Evolutionary conservation across 140 eudicot species (phyloP), one percentile per base, ranked within the genome.

Genomic region (Anethum foeniculum): DNA sequence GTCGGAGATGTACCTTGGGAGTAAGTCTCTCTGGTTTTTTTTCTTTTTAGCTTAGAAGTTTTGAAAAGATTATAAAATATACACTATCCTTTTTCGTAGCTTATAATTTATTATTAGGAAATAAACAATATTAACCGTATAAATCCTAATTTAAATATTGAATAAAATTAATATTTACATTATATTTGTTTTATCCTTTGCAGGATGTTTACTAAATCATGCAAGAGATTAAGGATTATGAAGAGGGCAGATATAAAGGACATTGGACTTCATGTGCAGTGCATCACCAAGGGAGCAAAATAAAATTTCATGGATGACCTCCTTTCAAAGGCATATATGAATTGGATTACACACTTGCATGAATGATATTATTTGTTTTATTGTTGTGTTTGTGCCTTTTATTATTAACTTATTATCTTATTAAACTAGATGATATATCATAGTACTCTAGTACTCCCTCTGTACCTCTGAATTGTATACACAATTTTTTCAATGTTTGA

Each of bases 171-270:
- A 34, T 34, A 34, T 34, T 34, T 34, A 34, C 38, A 34, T 34
- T 34, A 34, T 34, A 34, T 34, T 39, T 39, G 5, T 39, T 39
- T 1, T 39, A 39, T 39, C 4, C 43, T 4, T 13, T 25, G 62
- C 92, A 91, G 97, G 88, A 91, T 91, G 97, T 91, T 91, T 48
- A 82, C 36, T 0, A 91, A 89, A 77, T 84, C 97, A n/a, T 91
- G 97, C 86, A 89, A 85, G 80, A 86, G 91, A 83, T 84, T 91
- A 72, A 81, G 97, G 87, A 89, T 91, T 25, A 91, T 83, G 87
- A 89, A 82, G 75, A 86, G 79, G 74, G 54, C 82, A 6, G 85
- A 85, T 68, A 85, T 84, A 1, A 85, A 69, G 56, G 88, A 83
- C 25, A 74, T 82, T 71, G 90, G 83, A 76, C 86, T 85, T 56